Percentiles rank a stretch among this genome's conserved stretches.
phyloP scores from a whole-genome alignment of 2,329 filamentous ascomycete genomes.

The Stagonosporopsis chrysanthemi region DNA sequence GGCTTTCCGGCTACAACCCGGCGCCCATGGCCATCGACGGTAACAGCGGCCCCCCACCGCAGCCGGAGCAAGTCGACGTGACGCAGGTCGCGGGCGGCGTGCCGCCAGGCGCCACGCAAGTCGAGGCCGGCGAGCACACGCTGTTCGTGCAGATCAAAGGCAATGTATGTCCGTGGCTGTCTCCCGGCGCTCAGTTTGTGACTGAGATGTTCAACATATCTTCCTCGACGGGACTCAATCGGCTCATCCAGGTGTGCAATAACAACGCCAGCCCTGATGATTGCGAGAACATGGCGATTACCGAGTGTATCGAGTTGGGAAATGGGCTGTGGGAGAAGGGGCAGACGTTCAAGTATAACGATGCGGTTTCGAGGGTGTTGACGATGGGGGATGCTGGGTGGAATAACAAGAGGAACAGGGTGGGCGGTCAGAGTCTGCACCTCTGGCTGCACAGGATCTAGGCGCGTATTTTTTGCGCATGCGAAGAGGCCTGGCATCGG shows the following conservation, averaged over 20 bases:
- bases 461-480: neutral
- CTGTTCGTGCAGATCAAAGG: constrained; percentile 40
- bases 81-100: constrained; percentile 38
- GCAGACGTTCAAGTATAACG: constrained; percentile 43
- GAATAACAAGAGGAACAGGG: constrained; percentile 43
- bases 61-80: constrained; percentile 35
- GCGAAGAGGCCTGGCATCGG: neutral
- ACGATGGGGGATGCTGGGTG: constrained; percentile 43
- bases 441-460: constrained; percentile 40
- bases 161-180: constrained; percentile 41
- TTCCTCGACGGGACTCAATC: constrained; percentile 37
- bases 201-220: constrained; percentile 36
- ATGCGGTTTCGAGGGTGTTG: constrained; percentile 41
- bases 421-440: constrained; percentile 37
- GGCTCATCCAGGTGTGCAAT: constrained; percentile 41
- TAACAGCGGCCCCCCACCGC: constrained; percentile 27
- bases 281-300: constrained; percentile 40
- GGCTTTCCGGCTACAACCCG: constrained; percentile 23
- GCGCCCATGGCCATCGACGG: constrained; percentile 34
- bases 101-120: constrained; percentile 34
- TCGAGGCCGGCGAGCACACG: constrained; percentile 37
- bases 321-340: constrained; percentile 47
- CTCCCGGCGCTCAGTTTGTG: constrained; percentile 33
- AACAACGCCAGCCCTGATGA: constrained; percentile 27
- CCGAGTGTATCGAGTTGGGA: constrained; percentile 46